Evolutionary conservation across 352 stramenopile species (phyloP).

Genomic region (Detonula confervacea): DNA sequence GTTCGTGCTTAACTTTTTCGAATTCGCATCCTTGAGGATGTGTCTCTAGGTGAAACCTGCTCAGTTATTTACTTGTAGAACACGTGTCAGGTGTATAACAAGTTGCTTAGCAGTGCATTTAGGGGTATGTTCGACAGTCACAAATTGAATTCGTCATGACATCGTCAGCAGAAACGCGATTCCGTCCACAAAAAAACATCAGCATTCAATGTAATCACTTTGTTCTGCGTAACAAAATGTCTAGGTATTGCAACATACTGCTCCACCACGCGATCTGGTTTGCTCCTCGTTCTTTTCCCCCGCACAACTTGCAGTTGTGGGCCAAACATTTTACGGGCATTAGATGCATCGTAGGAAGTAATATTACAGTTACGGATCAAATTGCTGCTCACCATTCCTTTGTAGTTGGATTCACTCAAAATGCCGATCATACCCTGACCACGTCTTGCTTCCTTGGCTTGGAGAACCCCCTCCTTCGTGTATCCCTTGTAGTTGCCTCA

Average conservation of each 20-base stretch:
- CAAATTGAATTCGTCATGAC: slow-evolving; percentile 10
- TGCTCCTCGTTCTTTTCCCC: neutral
- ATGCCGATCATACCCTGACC: slow-evolving; percentile 15
- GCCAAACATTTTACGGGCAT: neutral
- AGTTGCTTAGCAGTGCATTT: neutral
- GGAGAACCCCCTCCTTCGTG: neutral
- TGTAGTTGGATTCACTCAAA: neutral
- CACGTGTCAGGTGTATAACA: neutral
- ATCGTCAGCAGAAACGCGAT: slow-evolving; percentile 24
- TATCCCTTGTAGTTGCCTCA: neutral
- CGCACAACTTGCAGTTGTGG: neutral
- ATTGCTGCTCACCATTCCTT: neutral
- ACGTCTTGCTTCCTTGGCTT: neutral
- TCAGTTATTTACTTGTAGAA: slow-evolving; percentile 1
- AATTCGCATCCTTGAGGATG: slow-evolving; percentile 26
- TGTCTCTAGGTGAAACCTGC: slow-evolving; percentile 20
- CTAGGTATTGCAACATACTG: slow-evolving; percentile 29
- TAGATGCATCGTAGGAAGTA: neutral
- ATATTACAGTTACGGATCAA: neutral
- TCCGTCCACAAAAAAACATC: slow-evolving; percentile 6
- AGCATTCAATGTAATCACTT: neutral
- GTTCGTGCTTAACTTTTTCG: slow-evolving; percentile 15
- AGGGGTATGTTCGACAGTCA: slow-evolving; percentile 1
- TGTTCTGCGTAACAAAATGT: no score
- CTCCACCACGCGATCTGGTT: slow-evolving; percentile 18